Conservation (phyloP, 805 yeast genomes). For the Candida suzukii region DNA sequence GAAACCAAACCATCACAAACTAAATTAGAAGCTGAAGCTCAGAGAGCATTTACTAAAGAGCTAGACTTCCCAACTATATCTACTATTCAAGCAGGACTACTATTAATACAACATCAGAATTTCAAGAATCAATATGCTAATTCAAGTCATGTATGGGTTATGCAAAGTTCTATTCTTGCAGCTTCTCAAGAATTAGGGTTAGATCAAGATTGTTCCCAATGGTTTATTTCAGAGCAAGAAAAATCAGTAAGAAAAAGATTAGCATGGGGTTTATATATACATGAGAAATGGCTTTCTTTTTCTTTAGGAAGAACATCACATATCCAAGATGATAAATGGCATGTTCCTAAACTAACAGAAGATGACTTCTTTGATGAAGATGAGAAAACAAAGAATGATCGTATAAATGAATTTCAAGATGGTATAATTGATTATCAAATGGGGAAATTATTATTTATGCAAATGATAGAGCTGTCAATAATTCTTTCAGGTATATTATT, state of each 20-base stretch:
- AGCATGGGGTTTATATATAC: constrained; percentile 44
- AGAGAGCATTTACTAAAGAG: constrained; percentile 6
- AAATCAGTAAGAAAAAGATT: constrained; percentile 36
- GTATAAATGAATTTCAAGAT: constrained; percentile 16
- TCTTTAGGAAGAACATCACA: constrained; percentile 39
- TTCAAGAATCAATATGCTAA: constrained; percentile 26
- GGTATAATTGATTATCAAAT: constrained; percentile 8
- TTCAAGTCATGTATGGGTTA: constrained; percentile 30
- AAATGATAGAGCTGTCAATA: constrained; percentile 7
- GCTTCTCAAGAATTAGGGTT: constrained; percentile 40
- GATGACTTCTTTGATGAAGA: constrained; percentile 37
- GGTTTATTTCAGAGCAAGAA: constrained; percentile 42
- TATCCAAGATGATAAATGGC: constrained; percentile 34
- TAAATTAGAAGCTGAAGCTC: constrained; percentile 19
- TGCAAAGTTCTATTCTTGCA: constrained; percentile 18
- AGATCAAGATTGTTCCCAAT: constrained; percentile 37
- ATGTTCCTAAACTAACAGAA: constrained; percentile 29
- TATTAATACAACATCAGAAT: constrained; percentile 22
- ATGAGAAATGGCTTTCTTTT: constrained; percentile 41
- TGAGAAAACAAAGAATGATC: constrained; percentile 29
- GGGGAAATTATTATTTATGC: constrained; percentile 10
- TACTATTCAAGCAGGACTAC: constrained; percentile 25
- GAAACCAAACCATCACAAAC: constrained; percentile 8
- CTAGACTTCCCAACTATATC: constrained; percentile 7
- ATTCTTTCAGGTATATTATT: constrained; percentile 7